Base-by-base conservation (phyloP, 1,284 basidiomycete species). In the Moesziomyces sp. region DNA sequence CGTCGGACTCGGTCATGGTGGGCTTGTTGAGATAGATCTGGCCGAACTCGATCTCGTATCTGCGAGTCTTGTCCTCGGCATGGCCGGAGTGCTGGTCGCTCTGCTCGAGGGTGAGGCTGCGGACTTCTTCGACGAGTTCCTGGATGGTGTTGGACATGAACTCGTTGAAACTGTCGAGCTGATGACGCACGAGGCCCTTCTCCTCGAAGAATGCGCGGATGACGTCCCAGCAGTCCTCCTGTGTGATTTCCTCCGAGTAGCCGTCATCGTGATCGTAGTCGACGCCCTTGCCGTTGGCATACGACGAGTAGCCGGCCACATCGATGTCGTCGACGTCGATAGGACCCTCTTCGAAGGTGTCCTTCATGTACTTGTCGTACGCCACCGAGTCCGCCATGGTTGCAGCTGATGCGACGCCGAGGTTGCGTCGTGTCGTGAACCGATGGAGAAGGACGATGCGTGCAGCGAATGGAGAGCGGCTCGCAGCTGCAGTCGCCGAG, bases 101-200 rank as follows among this genome's bases (percentile, higher is more conserved):
- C 86, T 99, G 96, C 86, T 99, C 96, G 53, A 99, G 87, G 66
- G 96, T 95, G 81, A 99, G 89, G 79, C 93, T 93, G 35, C 91
- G 87, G 76, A 93, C 94, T 86, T 99, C 97, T 83, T 99, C 96
- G 38, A 99, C 95, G 35, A 99, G 88, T 85, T 99, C 96, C 86
- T 99, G 96, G 92, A 99, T 97, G n/a, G 95, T 98, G 83, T 97
- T 98, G 85, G 96, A 93, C 51, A 99, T 93, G 83, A 99, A 99
- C 86, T 99, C 97, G 85, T 99, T 95, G 86, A 97, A 99, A 30
- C 93, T 96, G 87, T 97, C 94, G 59, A 99, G 89, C 85, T 99
- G 96, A 85, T 99, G 97, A 57, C 94, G 90, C 60, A 99, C 97
- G 64, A 99, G 91, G 86, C 96, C 96, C 85, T 97, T 97, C 85